These are phyloP conservation scores for Pachysandra terminalis DNA, from an alignment of 164 flowering plant genomes.

Conservation along the genomic window DNA sequence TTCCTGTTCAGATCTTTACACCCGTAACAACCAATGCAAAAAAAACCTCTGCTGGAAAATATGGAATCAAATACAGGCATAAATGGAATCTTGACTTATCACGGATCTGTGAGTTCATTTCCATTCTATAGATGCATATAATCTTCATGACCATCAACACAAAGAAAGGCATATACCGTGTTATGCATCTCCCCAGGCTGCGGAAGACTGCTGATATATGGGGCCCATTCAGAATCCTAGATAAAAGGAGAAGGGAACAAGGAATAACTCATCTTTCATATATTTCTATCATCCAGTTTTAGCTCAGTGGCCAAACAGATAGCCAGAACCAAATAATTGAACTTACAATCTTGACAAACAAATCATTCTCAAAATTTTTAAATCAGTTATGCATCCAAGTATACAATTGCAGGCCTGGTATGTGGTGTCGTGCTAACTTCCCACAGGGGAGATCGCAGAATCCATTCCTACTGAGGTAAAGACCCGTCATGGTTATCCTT, in stretches of 20 bases:
- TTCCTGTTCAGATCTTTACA: neutral
- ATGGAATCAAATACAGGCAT: neutral
- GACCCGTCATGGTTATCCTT: too few relatives aligned
- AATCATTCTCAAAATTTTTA: too few relatives aligned
- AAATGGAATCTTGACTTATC: neutral
- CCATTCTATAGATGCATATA: neutral
- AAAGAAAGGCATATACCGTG: constrained; percentile 37
- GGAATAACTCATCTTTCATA: neutral
- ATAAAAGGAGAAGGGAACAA: constrained; percentile 8
- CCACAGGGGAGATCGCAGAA: too few relatives aligned
- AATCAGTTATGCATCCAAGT: too few relatives aligned
- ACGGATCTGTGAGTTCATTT: too few relatives aligned
- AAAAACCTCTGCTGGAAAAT: neutral
- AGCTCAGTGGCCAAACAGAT: neutral
- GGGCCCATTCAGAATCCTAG: constrained; percentile 81
- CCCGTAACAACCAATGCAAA: neutral
- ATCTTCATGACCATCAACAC: neutral
- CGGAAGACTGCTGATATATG: constrained; percentile 70
- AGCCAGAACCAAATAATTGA: neutral
- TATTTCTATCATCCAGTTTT: neutral
- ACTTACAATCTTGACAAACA: neutral
- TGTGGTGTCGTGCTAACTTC: too few relatives aligned
- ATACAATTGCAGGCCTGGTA: too few relatives aligned
- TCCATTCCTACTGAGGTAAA: too few relatives aligned
- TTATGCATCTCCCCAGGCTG: constrained; percentile 52